phyloP scores from a whole-genome alignment of 371 early-diverging fungal genomes.

The Mortierella sp. region DNA sequence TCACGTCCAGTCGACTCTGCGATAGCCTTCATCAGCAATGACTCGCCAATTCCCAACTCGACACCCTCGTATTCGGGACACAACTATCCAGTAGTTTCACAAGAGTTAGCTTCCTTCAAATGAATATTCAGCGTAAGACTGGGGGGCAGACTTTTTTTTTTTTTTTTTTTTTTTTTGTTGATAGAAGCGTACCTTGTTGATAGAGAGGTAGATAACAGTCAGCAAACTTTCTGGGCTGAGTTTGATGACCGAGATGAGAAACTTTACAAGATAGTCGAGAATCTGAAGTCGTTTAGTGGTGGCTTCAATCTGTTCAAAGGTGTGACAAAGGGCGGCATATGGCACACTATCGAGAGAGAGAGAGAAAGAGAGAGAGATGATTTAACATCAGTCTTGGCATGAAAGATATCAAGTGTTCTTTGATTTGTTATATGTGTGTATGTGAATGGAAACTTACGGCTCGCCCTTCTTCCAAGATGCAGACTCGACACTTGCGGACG shows the following conservation, averaged over 20 bases:
- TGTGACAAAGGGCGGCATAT: conserved; percentile 86
- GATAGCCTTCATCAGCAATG: conserved; percentile 93
- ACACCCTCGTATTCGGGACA: conserved; percentile 96
- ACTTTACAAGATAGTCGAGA: conserved; percentile 78
- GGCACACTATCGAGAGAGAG: conserved; percentile 65
- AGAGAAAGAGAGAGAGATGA: neutral
- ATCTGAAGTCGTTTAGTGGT: conserved; percentile 82
- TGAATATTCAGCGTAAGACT: neutral
- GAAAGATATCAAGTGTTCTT: neutral
- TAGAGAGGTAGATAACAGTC: conserved; percentile 88
- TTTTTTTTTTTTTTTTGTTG: neutral
- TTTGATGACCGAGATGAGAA: conserved; percentile 81
- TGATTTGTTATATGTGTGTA: no score
- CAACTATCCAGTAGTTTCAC: conserved; percentile 59
- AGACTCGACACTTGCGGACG: conserved; percentile 24
- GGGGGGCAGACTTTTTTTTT: neutral
- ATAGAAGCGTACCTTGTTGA: conserved; percentile 77
- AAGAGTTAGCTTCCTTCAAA: neutral
- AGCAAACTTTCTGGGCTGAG: conserved; percentile 77
- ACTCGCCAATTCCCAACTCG: conserved; percentile 97
- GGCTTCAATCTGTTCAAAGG: conserved; percentile 86
- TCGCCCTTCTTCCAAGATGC: conserved; percentile 61
- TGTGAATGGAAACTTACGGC: conserved; percentile 56
- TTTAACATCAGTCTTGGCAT: neutral
- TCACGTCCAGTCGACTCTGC: conserved; percentile 88